Base-by-base conservation (phyloP, 768 basidiomycete species). In the Cyclocybe aegerita region DNA sequence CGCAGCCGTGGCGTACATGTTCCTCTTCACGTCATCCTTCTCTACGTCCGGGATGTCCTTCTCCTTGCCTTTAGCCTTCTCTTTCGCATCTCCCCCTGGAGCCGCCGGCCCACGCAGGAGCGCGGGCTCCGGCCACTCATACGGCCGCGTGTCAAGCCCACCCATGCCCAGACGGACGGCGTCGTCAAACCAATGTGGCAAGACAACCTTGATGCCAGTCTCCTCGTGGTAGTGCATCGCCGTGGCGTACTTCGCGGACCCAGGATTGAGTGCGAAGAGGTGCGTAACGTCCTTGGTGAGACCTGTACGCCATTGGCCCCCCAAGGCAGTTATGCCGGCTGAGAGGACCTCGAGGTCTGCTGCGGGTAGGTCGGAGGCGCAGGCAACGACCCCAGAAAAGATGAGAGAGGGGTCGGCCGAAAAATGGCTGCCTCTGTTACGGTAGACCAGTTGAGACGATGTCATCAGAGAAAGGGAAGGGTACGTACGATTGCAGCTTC, bases 121-220 rank as follows among this genome's bases (percentile, higher is more conserved):
- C 12, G 48, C 78, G 67, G 89, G 90, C 10, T 90, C 77, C 0
- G 92, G 93, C 85, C 87, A 92, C 53, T 83, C 72, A 56, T 88
- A 92, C 14, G 77, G 70, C 0, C 62, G 58, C 15, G 84, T 80
- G 1, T 78, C 73, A 7, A 89, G 65, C 7, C 68, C 68, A 9
- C 77, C 65, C 15, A 71, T 59, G 4, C 81, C 83, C 10, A 90
- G 70, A 10, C 80, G 74, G 16, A 88, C 76, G 2, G 78, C 77
- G 56, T 93, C 91, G 58, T 94, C 90, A 52, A 94, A 94, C 93
- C 94, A 97, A 55, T 94, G 90, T 0, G 93, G 94, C 0, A 93
- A 76, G n/a, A 97, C 61, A 8, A 93, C 72, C 43, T 77, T 81
- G 59, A 94, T 79, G 7, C 73, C 68, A 0, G 83, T 84, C 42